Evolutionary conservation across 1,284 basidiomycete genomes (phyloP), one percentile per base, ranked within the genome.

Genomic region (Wolfiporia cocos): DNA sequence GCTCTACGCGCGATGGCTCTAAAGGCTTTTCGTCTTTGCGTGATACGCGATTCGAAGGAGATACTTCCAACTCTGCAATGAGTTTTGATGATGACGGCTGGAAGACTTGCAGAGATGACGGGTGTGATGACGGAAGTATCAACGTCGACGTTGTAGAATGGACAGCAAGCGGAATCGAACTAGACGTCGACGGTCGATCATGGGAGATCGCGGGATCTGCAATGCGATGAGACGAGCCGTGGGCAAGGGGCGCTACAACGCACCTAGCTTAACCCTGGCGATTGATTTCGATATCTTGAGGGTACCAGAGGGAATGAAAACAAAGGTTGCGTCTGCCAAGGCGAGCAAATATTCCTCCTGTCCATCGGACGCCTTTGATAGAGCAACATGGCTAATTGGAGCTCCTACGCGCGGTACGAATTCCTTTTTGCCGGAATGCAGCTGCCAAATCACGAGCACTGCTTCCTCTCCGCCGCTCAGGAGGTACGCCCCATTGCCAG

Each of bases 401-500:
- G 92, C 88, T 12, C 95, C 93, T 2, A 99, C 76, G 37, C 96
- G 81, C 24, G 96, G 94, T 3, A 99, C 80, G 58, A 90, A 99
- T 61, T 94, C 91, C 58, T 82, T 82, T 63, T 83, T 87, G 12
- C 87, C 86, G 0, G 83, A 81, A 50, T 90, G 83, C 29, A 96
- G 61, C 57, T 94, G 91, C 96, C 96, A 99, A 43, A 96, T 83
- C 19, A 99, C 95, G 6, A 99, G 67, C 1, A 97, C 95, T 26
- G 89, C 81, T 64, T 99, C 96, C 61, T 98, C 92, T 34, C 96
- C 96, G 51, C 93, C 96, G 42, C 91, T 96, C 36, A 99, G 67
- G 17, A 99, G 68, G 59, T 97, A 94, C 2, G 92, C 86, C 11
- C 96, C 96, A 51, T 94, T 94, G 2, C 83, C 66, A 0, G 92